Evolutionary conservation across 495 filamentous ascomycete species (phyloP).

Genomic region (Trichoderma asperelloides): DNA sequence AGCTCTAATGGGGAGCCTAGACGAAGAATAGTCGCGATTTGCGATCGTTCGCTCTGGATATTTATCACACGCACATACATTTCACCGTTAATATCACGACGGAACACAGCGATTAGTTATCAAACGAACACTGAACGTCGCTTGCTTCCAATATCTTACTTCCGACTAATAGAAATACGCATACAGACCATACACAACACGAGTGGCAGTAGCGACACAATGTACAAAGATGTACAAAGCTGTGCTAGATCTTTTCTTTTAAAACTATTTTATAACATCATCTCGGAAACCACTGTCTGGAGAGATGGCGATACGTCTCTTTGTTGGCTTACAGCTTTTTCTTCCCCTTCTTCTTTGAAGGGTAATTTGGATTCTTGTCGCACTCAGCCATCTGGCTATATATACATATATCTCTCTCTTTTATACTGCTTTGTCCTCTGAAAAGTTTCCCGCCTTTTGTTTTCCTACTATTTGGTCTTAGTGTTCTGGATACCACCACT

Average conservation of each 20-base stretch:
- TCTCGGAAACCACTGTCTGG: not conserved
- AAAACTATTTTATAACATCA: not conserved
- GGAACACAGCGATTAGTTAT: no score
- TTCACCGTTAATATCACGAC: not conserved
- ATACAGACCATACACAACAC: not conserved
- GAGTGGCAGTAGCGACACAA: not conserved
- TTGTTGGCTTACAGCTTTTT: not conserved
- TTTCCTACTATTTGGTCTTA: no score
- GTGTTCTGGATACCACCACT: no score
- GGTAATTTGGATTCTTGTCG: not conserved
- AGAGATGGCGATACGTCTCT: not conserved
- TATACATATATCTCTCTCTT: not conserved
- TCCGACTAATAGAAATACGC: not conserved
- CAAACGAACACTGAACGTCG: not conserved
- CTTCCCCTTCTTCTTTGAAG: not conserved
- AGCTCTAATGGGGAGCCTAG: slow-evolving; percentile 39
- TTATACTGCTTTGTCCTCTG: not conserved
- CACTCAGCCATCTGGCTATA: not conserved
- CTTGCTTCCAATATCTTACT: not conserved
- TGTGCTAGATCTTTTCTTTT: not conserved
- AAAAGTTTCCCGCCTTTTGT: no score
- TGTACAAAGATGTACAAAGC: not conserved
- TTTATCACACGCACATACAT: not conserved
- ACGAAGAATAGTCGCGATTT: slow-evolving; percentile 30
- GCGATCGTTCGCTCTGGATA: not conserved